Percentiles rank a stretch among this genome's conserved stretches.
These are phyloP conservation scores for Fusarium coicis DNA, from an alignment of 2,329 filamentous ascomycete genomes.

Conservation along the genomic window DNA sequence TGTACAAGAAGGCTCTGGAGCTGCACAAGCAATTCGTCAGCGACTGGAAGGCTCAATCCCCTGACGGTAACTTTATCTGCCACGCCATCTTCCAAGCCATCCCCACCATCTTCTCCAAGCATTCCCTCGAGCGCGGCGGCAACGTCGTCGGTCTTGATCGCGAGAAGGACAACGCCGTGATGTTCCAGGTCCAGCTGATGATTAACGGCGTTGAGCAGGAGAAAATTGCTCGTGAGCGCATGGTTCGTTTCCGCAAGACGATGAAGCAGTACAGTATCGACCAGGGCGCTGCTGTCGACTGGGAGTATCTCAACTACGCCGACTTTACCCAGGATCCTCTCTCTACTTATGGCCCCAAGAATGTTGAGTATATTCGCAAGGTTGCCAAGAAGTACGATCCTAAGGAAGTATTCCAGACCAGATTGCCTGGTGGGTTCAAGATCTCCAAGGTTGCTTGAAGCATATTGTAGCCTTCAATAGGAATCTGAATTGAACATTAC, in stretches of 20 bases:
- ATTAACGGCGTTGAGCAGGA: conserved; percentile 14
- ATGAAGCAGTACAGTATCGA: conserved; percentile 14
- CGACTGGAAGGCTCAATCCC: conserved; percentile 7
- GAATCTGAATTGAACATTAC: too few species aligned
- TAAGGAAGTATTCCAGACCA: not conserved
- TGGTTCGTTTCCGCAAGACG: conserved; percentile 1
- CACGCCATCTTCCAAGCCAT: conserved; percentile 21
- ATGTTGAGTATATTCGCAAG: not conserved
- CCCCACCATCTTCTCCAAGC: conserved; percentile 10
- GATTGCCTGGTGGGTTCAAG: conserved; percentile 10
- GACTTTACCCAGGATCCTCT: conserved; percentile 14
- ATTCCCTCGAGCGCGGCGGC: conserved; percentile 8
- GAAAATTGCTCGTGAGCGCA: conserved; percentile 7
- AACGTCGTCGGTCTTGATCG: conserved; percentile 10
- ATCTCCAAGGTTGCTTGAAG: not conserved
- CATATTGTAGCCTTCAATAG: not conserved
- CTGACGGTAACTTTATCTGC: conserved; percentile 8
- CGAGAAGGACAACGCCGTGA: conserved; percentile 6
- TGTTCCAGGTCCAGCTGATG: conserved; percentile 17
- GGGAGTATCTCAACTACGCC: conserved; percentile 21
- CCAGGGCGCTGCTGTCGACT: not conserved
- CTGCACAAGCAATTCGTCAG: conserved; percentile 5
- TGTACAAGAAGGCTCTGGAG: conserved; percentile 15
- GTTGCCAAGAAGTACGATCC: conserved; percentile 11
- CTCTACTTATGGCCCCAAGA: conserved; percentile 1